phyloP scores from a whole-genome alignment of 257 asterid genomes.

The Eucommia ulmoides region DNA sequence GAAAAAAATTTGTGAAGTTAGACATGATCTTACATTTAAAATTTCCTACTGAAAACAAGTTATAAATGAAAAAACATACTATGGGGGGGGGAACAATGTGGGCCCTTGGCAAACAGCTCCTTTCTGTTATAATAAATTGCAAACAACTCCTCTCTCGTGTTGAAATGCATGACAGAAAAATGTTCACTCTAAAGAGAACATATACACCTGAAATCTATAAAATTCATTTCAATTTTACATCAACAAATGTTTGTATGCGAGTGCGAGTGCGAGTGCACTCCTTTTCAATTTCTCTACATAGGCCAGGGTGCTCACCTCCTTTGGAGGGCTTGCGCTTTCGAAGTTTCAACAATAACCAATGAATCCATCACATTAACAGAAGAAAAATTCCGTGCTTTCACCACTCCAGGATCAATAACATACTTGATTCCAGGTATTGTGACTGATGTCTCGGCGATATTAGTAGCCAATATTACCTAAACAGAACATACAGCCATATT shows the following conservation, averaged over 20 bases:
- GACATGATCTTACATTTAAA: no score
- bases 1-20: no score
- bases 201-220: not conserved
- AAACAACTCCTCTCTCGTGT: no score
- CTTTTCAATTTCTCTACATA: no score
- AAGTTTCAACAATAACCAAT: slow-evolving; percentile 72
- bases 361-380: slow-evolving; percentile 81
- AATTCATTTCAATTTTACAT: not conserved
- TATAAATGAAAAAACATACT: no score
- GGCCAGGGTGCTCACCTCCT: slow-evolving; percentile 70
- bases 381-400: slow-evolving; percentile 83
- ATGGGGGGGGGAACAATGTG: no score
- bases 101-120: no score
- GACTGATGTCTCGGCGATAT: slow-evolving; percentile 97
- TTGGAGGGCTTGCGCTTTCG: slow-evolving; percentile 96
- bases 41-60: no score
- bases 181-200: not conserved
- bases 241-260: not conserved
- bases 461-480: slow-evolving; percentile 88
- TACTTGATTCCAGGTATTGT: slow-evolving; percentile 98
- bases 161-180: not conserved
- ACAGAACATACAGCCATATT: slow-evolving; percentile 13
- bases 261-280: no score
- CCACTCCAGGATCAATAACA: slow-evolving; percentile 96
- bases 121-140: no score